Conservation (phyloP, 768 basidiomycete genomes). For the Leucosporidium scottii region DNA sequence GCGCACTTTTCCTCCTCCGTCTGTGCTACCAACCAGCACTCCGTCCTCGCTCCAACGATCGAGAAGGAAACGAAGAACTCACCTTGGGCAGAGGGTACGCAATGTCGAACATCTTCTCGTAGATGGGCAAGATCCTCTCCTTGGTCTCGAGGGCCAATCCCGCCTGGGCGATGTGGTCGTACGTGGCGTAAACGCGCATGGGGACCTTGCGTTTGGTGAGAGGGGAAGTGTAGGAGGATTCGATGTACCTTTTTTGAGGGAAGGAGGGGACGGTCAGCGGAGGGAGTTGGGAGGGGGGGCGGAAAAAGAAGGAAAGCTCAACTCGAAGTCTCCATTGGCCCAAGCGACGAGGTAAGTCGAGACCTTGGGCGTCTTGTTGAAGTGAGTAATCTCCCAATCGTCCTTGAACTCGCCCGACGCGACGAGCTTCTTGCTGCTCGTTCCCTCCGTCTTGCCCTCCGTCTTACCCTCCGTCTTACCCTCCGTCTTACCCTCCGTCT, state of each 20-base stretch:
- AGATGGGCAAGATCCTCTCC: conserved; percentile 70
- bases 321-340: conserved; percentile 57
- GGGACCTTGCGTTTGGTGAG: conserved; percentile 72
- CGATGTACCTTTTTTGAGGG: conserved; percentile 47
- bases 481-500: conserved; percentile 38
- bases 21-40: too few relatives aligned
- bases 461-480: too few relatives aligned
- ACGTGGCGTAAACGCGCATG: conserved; percentile 75
- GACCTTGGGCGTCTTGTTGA: conserved; percentile 61
- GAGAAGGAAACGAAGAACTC: too few relatives aligned
- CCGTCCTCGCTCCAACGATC: too few relatives aligned
- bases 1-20: too few relatives aligned
- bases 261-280: background rate
- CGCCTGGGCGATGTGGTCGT: conserved; percentile 73
- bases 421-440: conserved; percentile 35
- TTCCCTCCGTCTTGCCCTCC: too few relatives aligned
- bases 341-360: conserved; percentile 37
- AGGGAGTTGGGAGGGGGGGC: background rate
- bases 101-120: conserved; percentile 85
- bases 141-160: conserved; percentile 83
- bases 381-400: conserved; percentile 74
- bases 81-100: conserved; percentile 82
- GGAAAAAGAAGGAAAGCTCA: conserved; percentile 4
- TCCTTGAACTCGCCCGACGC: conserved; percentile 41
- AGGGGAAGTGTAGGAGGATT: conserved; percentile 69